Conservation (phyloP, 805 yeast genomes). For the Maudiozyma barnettii region DNA sequence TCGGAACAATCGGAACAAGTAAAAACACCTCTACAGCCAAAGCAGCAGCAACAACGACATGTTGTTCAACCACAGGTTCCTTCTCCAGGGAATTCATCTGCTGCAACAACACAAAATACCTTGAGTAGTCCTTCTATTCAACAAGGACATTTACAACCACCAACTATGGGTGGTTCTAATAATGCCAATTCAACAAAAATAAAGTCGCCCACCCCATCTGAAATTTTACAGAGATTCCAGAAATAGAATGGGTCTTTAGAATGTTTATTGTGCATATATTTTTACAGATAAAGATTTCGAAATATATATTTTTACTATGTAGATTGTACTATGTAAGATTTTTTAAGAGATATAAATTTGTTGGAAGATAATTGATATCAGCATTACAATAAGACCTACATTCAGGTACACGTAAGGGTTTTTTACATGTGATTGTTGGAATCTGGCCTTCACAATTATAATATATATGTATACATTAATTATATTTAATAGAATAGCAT, state of each 20-base stretch:
- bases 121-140: neutral
- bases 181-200: constrained; percentile 6
- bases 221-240: constrained; percentile 27
- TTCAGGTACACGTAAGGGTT: too few species aligned
- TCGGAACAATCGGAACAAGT: constrained; percentile 17
- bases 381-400: too few species aligned
- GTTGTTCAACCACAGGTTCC: neutral
- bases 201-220: constrained; percentile 28
- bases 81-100: neutral
- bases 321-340: too few species aligned
- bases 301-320: too few species aligned
- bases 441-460: neutral
- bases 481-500: neutral
- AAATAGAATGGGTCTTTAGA: constrained; percentile 14
- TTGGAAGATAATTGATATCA: too few species aligned
- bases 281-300: too few species aligned
- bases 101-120: neutral
- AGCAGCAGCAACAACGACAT: constrained; percentile 7
- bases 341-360: too few species aligned
- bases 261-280: too few species aligned
- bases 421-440: neutral
- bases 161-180: neutral
- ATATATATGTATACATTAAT: neutral
- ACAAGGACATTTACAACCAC: neutral
- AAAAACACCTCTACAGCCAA: constrained; percentile 23